Evolutionary conservation across 441 rosid genomes (phyloP).

Genomic region (Pelargonium citronellum): DNA sequence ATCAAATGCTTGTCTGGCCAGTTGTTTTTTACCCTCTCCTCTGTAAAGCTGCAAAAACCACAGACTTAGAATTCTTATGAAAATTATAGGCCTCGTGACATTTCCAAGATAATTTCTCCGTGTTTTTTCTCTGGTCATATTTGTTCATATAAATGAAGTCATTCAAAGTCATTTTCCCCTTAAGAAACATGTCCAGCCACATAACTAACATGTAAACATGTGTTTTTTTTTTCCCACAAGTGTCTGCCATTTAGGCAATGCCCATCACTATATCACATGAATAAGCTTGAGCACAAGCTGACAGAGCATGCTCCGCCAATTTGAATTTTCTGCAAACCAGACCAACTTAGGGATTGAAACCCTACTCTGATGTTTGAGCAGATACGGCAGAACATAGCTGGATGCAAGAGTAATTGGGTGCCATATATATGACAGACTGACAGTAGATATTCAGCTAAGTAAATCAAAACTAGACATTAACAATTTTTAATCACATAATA

Average conservation of each 20-base stretch:
- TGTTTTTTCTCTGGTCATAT: too few relatives aligned
- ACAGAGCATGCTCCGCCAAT: not conserved
- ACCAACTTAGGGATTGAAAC: constrained; percentile 2
- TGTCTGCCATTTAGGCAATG: constrained; percentile 6
- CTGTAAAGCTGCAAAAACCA: constrained; percentile 62
- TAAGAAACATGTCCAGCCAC: constrained; percentile 4
- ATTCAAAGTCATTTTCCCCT: not conserved
- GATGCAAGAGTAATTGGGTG: not conserved
- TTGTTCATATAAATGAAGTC: not conserved
- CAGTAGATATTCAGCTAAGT: not conserved
- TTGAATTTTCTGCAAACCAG: constrained; percentile 3
- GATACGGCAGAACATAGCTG: not conserved
- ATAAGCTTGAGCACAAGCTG: not conserved
- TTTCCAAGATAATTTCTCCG: not conserved
- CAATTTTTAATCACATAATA: not conserved
- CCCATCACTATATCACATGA: not conserved
- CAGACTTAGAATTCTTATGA: constrained; percentile 7
- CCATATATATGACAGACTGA: not conserved
- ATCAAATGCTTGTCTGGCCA: constrained; percentile 89
- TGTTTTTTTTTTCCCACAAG: not conserved
- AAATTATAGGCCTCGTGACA: not conserved
- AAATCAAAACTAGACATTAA: not conserved
- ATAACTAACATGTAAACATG: constrained; percentile 4
- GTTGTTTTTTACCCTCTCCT: constrained; percentile 51
- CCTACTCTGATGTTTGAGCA: not conserved